These are phyloP conservation scores for Gymnopus androsaceus DNA, from an alignment of 1,284 basidiomycete genomes.

Conservation along the genomic window DNA sequence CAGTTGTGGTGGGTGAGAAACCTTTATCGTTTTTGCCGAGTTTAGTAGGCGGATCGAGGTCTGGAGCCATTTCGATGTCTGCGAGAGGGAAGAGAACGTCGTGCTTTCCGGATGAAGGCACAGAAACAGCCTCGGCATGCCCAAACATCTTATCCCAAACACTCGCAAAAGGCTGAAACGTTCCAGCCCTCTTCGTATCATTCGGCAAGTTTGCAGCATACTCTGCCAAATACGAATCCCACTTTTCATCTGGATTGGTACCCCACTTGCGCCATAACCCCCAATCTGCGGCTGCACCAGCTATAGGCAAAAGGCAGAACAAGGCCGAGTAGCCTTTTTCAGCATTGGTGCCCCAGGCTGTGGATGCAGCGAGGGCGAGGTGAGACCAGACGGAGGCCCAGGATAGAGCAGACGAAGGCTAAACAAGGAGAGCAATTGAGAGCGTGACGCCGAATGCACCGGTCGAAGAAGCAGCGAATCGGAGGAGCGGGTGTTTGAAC, in stretches of 20 bases:
- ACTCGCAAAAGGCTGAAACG: constrained; percentile 49
- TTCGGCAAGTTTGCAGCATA: constrained; percentile 54
- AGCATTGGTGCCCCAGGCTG: constrained; percentile 48
- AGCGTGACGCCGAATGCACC: constrained; percentile 60
- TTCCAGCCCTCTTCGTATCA: constrained; percentile 43
- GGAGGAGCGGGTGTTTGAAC: constrained; percentile 48
- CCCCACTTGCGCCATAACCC: constrained; percentile 54
- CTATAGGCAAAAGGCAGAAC: constrained; percentile 52
- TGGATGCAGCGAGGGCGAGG: constrained; percentile 24
- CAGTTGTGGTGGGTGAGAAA: too few species aligned
- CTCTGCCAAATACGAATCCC: constrained; percentile 65
- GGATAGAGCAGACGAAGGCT: constrained; percentile 40
- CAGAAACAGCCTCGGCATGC: constrained; percentile 8
- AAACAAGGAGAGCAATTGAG: constrained; percentile 54
- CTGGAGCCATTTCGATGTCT: too few species aligned
- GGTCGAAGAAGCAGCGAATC: constrained; percentile 50
- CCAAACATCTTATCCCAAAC: constrained; percentile 54
- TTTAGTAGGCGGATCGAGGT: too few species aligned
- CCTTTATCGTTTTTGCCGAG: too few species aligned
- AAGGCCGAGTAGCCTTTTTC: constrained; percentile 62
- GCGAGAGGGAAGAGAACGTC: too few species aligned
- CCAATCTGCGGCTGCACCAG: constrained; percentile 56
- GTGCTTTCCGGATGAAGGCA: too few species aligned
- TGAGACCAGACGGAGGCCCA: constrained; percentile 68
- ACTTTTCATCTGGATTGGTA: constrained; percentile 73